Base-by-base conservation (phyloP, 352 stramenopile species). In the Phytophthora tentaculata region DNA sequence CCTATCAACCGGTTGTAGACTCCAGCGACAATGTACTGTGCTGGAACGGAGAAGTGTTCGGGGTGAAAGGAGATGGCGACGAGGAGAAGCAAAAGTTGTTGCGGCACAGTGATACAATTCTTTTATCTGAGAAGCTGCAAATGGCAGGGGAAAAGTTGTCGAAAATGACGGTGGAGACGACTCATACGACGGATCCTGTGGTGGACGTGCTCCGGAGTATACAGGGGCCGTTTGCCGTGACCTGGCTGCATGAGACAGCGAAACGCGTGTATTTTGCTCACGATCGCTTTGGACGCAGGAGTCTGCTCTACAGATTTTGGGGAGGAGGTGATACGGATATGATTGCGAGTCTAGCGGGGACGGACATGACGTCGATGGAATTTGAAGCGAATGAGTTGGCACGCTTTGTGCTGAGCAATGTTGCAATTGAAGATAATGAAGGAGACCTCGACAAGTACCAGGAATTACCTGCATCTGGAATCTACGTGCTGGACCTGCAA, bases 31-130 rank as follows among this genome's bases (percentile, higher is more conserved):
- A 93, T 65, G 74, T 93, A 5, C 61, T 96, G 39, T 86, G 88
- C 61, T 99, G 95, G 95, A 99, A 99, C 78, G 96, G 94, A 50
- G 95, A 99, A 84, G 83, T 97, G 14, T 48, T 48, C 10, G 39
- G 39, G 4, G 14, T 39, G 10, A 14, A 39, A 16, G 32, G 32
- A 39, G 32, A 39, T 14, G 10, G 32, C 0, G 32, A 39, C 8
- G 32, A 39, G 32, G 10, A 39, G 32, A 39, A 39, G 32, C 10
- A 16, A 14, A 39, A 39, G 10, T 16, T 39, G 32, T 14, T 39
- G 10, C 32, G 14, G 32, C 7, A 14, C 32, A 39, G 32, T 39
- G 32, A 39, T 14, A 39, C 32, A 16, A 14, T 39, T 39, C 10
- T 39, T 3, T 39, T 39, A 14, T 39, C 32, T 2, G 32, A 39